Percentiles rank a stretch among this genome's conserved stretches.
phyloP scores from a whole-genome alignment of 2,329 filamentous ascomycete genomes.

The Xylariaceae sp. region DNA sequence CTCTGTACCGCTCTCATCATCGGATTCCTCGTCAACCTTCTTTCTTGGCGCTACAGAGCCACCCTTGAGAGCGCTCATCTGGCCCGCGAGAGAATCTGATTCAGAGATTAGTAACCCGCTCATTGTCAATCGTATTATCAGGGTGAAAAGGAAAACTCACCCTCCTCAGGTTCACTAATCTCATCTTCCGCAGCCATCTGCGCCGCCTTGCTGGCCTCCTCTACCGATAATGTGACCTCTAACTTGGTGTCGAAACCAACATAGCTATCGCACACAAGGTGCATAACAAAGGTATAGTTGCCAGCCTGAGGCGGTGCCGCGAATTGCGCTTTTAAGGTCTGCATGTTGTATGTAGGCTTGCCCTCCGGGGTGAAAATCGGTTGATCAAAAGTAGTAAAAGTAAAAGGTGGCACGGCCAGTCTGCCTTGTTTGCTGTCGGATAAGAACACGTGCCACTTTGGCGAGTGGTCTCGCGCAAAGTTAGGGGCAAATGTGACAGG shows the following conservation, averaged over 20 bases:
- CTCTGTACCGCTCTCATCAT: not conserved
- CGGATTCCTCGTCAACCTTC: not conserved
- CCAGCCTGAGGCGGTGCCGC: conserved; percentile 88
- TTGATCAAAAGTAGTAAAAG: conserved; percentile 90
- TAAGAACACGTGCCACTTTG: conserved; percentile 91
- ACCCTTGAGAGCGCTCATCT: not conserved
- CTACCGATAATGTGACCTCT: conserved; percentile 84
- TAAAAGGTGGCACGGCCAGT: conserved; percentile 93
- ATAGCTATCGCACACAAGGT: conserved; percentile 91
- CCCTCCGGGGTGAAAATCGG: conserved; percentile 76
- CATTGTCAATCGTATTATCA: not conserved
- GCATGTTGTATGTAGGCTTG: conserved; percentile 88
- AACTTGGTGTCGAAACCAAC: conserved; percentile 89
- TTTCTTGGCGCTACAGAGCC: not conserved
- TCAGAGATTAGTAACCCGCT: not conserved
- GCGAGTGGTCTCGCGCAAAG: conserved; percentile 82
- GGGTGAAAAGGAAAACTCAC: conserved; percentile 50
- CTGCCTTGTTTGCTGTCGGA: conserved; percentile 92
- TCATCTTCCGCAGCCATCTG: conserved; percentile 83
- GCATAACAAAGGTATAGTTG: conserved; percentile 91
- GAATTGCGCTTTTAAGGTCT: conserved; percentile 96
- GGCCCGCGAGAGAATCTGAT: conserved; percentile 1
- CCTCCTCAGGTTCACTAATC: conserved; percentile 96
- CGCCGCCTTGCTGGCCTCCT: conserved; percentile 81
- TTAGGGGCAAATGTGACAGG: conserved; percentile 89